Percentiles rank a stretch among this genome's conserved stretches.
Conservation (phyloP, 805 yeast genomes). For the Saccharomycopsis sp. region DNA sequence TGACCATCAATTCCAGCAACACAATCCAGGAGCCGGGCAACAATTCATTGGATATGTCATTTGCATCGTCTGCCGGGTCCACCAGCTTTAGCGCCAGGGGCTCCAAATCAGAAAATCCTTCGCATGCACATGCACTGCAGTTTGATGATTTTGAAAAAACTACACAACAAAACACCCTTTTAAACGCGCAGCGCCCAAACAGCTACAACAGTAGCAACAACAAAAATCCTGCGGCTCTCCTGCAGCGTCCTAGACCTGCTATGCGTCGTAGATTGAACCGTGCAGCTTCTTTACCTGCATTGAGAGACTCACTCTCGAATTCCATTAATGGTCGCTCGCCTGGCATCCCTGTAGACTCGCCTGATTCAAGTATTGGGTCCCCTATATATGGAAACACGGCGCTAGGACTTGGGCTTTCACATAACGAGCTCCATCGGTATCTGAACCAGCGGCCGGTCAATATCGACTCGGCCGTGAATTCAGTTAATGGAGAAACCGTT, state of each 20-base stretch:
- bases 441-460: neutral
- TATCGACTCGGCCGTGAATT: neutral
- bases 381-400: slow-evolving; percentile 6
- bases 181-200: slow-evolving; percentile 8
- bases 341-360: neutral
- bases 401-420: too few relatives aligned
- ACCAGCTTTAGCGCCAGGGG: too few relatives aligned
- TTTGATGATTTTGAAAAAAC: neutral
- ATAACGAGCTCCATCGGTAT: too few relatives aligned
- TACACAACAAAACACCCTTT: slow-evolving; percentile 17
- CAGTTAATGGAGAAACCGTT: neutral
- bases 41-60: neutral
- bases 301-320: neutral
- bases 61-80: neutral
- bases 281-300: neutral
- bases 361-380: neutral
- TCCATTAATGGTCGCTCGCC: neutral
- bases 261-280: neutral
- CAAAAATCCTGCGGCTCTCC: neutral
- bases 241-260: neutral
- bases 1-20: slow-evolving; percentile 14
- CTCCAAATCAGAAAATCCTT: too few relatives aligned
- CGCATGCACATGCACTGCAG: too few relatives aligned
- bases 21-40: slow-evolving; percentile 3
- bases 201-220: neutral